A percentile compares a stretch with the other conserved stretches of the same genome.
Evolutionary conservation across 352 stramenopile species (phyloP).

Genomic region (Thalassiosira exigua): DNA sequence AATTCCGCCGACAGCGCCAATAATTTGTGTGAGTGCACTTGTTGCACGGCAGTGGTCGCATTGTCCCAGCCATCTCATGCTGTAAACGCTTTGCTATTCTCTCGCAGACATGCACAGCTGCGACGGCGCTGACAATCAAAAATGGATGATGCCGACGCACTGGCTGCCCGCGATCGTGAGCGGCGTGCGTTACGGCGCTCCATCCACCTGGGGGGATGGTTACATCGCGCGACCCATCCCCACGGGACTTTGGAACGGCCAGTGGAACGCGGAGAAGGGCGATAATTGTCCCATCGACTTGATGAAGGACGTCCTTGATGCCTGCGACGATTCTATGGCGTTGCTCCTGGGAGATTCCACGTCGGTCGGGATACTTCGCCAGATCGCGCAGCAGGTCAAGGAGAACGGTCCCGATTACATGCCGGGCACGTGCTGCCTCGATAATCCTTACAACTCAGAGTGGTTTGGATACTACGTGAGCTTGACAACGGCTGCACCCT

Average conservation of each 20-base stretch:
- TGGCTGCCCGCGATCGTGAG: not conserved
- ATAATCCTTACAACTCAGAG: slow-evolving; percentile 8
- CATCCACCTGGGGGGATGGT: too few species aligned
- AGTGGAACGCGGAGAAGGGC: too few species aligned
- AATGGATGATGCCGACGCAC: not conserved
- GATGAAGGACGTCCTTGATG: not conserved
- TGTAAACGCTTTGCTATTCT: too few species aligned
- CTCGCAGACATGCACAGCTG: too few species aligned
- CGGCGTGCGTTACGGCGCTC: not conserved
- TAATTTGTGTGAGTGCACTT: too few species aligned
- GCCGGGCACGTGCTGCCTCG: slow-evolving; percentile 8
- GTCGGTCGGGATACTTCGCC: slow-evolving; percentile 23
- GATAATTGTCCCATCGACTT: not conserved
- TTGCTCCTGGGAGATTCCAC: not conserved
- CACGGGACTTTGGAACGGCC: not conserved
- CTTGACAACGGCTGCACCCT: not conserved
- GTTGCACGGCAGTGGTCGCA: too few species aligned
- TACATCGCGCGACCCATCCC: not conserved
- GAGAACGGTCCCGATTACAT: slow-evolving; percentile 14
- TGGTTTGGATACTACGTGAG: slow-evolving; percentile 7
- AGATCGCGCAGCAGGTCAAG: slow-evolving; percentile 21
- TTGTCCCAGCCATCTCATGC: too few species aligned
- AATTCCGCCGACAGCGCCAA: too few species aligned
- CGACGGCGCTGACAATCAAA: too few species aligned
- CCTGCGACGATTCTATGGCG: not conserved